A percentile compares a stretch with the other conserved stretches of the same genome.
Conservation (phyloP, 306 rosid genomes). For the Pterocarpus santalinus region DNA sequence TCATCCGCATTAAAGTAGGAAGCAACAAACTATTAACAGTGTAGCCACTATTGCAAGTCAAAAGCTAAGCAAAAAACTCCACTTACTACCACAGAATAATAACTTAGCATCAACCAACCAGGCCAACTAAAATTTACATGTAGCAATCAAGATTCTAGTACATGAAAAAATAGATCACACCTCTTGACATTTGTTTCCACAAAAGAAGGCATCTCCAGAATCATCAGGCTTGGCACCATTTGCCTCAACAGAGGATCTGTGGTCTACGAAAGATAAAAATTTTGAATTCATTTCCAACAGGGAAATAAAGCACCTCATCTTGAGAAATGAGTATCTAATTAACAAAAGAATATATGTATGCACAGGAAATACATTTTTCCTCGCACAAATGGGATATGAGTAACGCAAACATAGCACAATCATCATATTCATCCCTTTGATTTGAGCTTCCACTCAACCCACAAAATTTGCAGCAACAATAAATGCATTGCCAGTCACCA, state of each 20-base stretch:
- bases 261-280: constrained; percentile 63
- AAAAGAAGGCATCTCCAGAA: constrained; percentile 54
- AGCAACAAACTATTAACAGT: constrained; percentile 23
- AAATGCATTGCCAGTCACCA: constrained; percentile 93
- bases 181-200: constrained; percentile 83
- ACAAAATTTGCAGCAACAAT: constrained; percentile 94
- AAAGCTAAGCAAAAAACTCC: constrained; percentile 28
- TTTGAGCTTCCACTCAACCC: constrained; percentile 57
- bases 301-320: constrained; percentile 27
- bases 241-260: constrained; percentile 63
- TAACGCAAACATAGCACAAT: constrained; percentile 50
- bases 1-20: constrained; percentile 7
- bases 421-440: constrained; percentile 49
- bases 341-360: constrained; percentile 36
- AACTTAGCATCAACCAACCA: constrained; percentile 37
- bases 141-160: constrained; percentile 5
- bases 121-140: constrained; percentile 23
- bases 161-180: constrained; percentile 50
- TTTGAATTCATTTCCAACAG: constrained; percentile 37
- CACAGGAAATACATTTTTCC: constrained; percentile 75
- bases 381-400: constrained; percentile 74
- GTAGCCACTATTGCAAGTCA: constrained; percentile 35
- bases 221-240: constrained; percentile 53
- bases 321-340: constrained; percentile 29
- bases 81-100: constrained; percentile 38